Evolutionary conservation across 352 stramenopile genomes (phyloP), one percentile per base, ranked within the genome.

Genomic region (Pythium aphanidermatum): DNA sequence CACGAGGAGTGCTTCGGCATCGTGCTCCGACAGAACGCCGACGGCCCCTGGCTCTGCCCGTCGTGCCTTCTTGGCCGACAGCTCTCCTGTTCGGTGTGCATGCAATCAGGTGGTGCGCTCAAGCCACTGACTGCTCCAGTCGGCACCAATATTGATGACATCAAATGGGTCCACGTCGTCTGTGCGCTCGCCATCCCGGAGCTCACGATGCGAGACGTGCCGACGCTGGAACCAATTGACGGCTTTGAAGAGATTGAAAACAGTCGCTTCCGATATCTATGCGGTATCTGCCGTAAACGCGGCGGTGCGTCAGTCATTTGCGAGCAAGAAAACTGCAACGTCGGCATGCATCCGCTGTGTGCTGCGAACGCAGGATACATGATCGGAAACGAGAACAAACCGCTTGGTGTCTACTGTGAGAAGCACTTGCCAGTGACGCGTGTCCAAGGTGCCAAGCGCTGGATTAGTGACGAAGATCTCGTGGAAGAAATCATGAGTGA

Each of bases 1-100:
- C 81, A 93, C 45, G 81, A 93, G 45, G 81, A 91, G 40, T 93
- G 81, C 38, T 93, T 90, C 48, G 81, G 81, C 19, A 67, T 83
- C 26, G 60, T 93, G 17, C 40, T 93, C 23, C 70, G 78, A 11
- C 58, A 74, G 26, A 11, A 53, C 6, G 35, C 55, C 14, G 59
- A 83, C 37, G 81, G 81, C 0, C 72, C 78, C 9, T 93, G 81
- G 81, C 56, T 58, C 34, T 93, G 81, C 53, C 72, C 81, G 19
- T 83, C 74, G n/a, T 93, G 81, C 60, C 58, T 86, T 7, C 51
- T 91, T 10, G 76, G 79, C 1, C 68, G 74, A 5, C 72, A 81
- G 52, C 62, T 93, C 13, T 56, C 66, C 39, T 94, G 79, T 39
- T 65, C 67, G 8, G 59, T 94, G 16, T 94, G 82, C 46, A 88